Conservation (phyloP, 2,329 filamentous ascomycete genomes). For the Fusarium praegraminearum region DNA sequence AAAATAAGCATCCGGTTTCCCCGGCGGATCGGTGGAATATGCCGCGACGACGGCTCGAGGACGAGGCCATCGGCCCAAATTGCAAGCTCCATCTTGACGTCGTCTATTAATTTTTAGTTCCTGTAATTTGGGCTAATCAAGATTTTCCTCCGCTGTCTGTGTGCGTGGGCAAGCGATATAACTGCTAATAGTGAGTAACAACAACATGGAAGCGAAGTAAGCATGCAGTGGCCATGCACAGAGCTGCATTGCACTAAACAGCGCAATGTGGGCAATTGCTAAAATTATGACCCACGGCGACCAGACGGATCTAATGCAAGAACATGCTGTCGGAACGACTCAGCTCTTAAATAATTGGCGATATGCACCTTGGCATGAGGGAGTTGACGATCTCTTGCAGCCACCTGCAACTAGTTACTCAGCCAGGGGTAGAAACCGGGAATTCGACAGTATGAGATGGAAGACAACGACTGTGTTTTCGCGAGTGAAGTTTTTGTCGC, state of each 20-base stretch:
- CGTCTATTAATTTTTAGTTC: conserved; percentile 26
- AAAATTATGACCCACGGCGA: conserved; percentile 37
- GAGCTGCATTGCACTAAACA: conserved; percentile 23
- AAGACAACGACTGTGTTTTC: conserved; percentile 32
- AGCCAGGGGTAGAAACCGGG: conserved; percentile 21
- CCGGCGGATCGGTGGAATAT: conserved; percentile 32
- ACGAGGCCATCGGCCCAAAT: conserved; percentile 25
- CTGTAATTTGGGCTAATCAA: conserved; percentile 32
- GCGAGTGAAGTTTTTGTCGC: conserved; percentile 3
- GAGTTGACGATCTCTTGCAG: conserved; percentile 34
- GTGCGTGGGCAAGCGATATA: conserved; percentile 13
- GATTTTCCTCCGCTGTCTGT: background rate
- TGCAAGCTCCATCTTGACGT: conserved; percentile 32
- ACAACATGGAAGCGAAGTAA: conserved; percentile 10
- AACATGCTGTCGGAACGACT: conserved; percentile 21
- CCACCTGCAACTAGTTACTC: conserved; percentile 19
- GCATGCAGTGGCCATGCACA: conserved; percentile 27
- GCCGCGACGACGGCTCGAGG: conserved; percentile 17
- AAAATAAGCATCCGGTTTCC: conserved; percentile 26
- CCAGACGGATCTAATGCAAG: conserved; percentile 23
- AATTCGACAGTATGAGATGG: conserved; percentile 31
- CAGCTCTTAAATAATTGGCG: conserved; percentile 19
- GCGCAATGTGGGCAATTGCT: conserved; percentile 11
- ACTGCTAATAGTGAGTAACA: conserved; percentile 15
- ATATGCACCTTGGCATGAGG: conserved; percentile 37